Conservation (phyloP, 768 basidiomycete species). For the Mycena leptocephala region DNA sequence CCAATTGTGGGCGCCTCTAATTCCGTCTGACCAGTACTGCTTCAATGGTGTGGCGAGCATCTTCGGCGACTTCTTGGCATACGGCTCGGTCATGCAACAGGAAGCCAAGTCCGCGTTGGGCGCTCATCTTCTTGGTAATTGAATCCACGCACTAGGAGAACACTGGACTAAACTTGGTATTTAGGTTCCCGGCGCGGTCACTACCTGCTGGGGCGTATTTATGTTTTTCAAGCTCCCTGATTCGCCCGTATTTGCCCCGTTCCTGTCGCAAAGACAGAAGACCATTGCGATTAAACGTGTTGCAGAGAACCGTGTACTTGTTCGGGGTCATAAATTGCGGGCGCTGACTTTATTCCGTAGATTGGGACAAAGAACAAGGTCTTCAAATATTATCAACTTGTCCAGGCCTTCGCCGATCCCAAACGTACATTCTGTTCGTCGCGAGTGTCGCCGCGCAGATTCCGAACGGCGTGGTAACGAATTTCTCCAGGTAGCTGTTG, state of each 20-base stretch:
- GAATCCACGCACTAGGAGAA: not conserved
- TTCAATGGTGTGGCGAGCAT: slow-evolving; percentile 42
- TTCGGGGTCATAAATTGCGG: not conserved
- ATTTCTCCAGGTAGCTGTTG: slow-evolving; percentile 38
- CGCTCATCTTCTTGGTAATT: slow-evolving; percentile 43
- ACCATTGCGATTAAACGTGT: slow-evolving; percentile 55
- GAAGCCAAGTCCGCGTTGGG: slow-evolving; percentile 45
- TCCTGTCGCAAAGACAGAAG: slow-evolving; percentile 49
- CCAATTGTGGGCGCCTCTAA: not conserved
- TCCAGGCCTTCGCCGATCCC: slow-evolving; percentile 48
- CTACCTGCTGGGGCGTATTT: slow-evolving; percentile 43
- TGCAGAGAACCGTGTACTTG: slow-evolving; percentile 42
- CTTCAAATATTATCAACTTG: slow-evolving; percentile 54
- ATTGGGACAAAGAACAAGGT: slow-evolving; percentile 52
- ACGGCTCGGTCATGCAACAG: slow-evolving; percentile 43
- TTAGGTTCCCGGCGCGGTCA: slow-evolving; percentile 43
- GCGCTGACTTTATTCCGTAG: not conserved
- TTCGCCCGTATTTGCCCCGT: slow-evolving; percentile 49
- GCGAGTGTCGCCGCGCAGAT: slow-evolving; percentile 52
- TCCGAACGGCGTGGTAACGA: slow-evolving; percentile 43
- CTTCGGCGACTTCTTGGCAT: slow-evolving; percentile 45
- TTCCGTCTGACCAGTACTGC: slow-evolving; percentile 20
- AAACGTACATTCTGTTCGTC: slow-evolving; percentile 52
- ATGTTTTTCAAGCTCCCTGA: slow-evolving; percentile 55
- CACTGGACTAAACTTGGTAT: not conserved